Percentiles rank a stretch among this genome's conserved stretches.
phyloP scores from a whole-genome alignment of 371 early-diverging fungal species.

The Hamiltosporidium tvaerminnensis region DNA sequence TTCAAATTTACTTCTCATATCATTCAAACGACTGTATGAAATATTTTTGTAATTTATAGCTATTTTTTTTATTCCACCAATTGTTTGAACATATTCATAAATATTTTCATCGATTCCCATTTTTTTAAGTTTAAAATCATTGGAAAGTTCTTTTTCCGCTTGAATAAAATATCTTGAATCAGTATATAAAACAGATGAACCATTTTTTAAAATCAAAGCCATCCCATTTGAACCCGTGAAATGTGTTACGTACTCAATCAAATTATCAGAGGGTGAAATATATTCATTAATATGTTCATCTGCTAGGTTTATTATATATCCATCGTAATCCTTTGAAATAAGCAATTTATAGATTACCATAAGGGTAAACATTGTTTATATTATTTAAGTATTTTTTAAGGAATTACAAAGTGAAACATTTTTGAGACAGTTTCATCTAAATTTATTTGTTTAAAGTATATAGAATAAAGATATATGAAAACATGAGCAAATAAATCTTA shows the following conservation, averaged over 20 bases:
- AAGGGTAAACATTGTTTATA: too few relatives aligned
- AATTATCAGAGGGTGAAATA: slow-evolving; percentile 32
- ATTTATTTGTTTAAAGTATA: too few relatives aligned
- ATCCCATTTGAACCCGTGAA: slow-evolving; percentile 51
- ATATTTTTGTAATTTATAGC: slow-evolving; percentile 56
- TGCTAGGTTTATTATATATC: slow-evolving; percentile 30
- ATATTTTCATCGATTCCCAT: not conserved
- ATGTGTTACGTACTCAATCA: slow-evolving; percentile 34
- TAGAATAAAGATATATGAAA: too few relatives aligned
- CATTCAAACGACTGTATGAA: slow-evolving; percentile 55
- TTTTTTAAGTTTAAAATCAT: slow-evolving; percentile 57
- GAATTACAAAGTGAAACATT: too few relatives aligned
- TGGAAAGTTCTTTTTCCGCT: slow-evolving; percentile 72
- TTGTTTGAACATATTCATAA: not conserved
- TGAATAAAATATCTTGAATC: slow-evolving; percentile 94
- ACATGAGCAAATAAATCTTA: too few relatives aligned
- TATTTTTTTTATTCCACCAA: not conserved
- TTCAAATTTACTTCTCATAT: slow-evolving; percentile 39
- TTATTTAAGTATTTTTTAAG: too few relatives aligned
- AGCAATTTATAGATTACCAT: too few relatives aligned
- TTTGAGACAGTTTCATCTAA: too few relatives aligned
- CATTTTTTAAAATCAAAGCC: slow-evolving; percentile 56
- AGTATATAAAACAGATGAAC: slow-evolving; percentile 68
- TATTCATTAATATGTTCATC: slow-evolving; percentile 51
- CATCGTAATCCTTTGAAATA: slow-evolving; percentile 7